These are phyloP conservation scores for Cytospora paraplurivora DNA, from an alignment of 2,329 filamentous ascomycete species.

Conservation along the genomic window DNA sequence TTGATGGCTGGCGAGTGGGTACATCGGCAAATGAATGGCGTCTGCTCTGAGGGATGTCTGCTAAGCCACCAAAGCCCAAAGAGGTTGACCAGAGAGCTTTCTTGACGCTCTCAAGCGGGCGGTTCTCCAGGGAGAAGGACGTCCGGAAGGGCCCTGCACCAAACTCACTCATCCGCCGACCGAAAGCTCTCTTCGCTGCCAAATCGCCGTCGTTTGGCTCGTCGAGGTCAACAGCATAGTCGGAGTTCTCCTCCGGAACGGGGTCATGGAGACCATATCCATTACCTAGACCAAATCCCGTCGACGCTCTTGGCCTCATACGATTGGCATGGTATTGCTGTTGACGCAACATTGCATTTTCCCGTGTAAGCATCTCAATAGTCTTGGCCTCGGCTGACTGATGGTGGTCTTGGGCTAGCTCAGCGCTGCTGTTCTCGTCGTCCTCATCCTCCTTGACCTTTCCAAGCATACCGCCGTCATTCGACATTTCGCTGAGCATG, in stretches of 20 bases:
- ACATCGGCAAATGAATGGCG: constrained; percentile 79
- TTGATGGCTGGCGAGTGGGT: constrained; percentile 64
- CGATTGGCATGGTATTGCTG: constrained; percentile 56
- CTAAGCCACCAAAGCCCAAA: constrained; percentile 63
- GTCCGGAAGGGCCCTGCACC: constrained; percentile 50
- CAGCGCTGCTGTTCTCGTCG: constrained; percentile 55
- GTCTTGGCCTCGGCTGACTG: constrained; percentile 62
- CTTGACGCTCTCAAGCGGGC: constrained; percentile 66
- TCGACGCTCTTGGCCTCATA: constrained; percentile 60
- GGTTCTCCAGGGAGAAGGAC: constrained; percentile 57
- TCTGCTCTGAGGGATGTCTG: constrained; percentile 70
- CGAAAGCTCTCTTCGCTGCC: constrained; percentile 46
- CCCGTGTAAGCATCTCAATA: constrained; percentile 63
- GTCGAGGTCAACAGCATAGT: constrained; percentile 72
- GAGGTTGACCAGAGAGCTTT: constrained; percentile 73
- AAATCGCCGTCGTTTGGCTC: constrained; percentile 59
- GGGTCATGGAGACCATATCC: constrained; percentile 61
- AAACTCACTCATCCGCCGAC: constrained; percentile 61
- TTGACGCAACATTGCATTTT: constrained; percentile 64
- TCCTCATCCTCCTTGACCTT: constrained; percentile 73
- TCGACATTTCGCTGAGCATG: constrained; percentile 73
- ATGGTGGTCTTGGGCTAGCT: constrained; percentile 44
- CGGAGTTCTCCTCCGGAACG: constrained; percentile 62
- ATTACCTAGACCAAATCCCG: constrained; percentile 54
- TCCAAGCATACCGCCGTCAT: constrained; percentile 61